Evolutionary conservation across 208 protist genomes (phyloP), one percentile per base, ranked within the genome.

Genomic region (Trypanosoma grayi): DNA sequence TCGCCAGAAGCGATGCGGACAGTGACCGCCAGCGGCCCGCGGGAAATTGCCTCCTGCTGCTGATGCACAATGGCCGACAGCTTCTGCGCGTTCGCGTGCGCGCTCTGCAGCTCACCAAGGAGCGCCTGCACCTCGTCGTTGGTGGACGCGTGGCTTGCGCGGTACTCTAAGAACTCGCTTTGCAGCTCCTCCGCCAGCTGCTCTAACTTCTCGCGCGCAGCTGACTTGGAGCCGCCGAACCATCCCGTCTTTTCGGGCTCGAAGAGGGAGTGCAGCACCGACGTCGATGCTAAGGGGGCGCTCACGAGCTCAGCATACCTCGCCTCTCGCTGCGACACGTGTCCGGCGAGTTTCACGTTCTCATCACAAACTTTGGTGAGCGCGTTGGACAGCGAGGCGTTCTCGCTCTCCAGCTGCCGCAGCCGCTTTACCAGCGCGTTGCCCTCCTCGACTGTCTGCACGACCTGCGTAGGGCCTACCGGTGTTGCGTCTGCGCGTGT

Each of bases 71-170:
- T 36, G 6, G 75, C 62, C 8, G 75, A 69, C 18, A 95, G 70
- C 57, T 76, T 69, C 48, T 81, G 73, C 10, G 75, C 70, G 57
- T 87, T 87, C 22, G 46, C 45, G 53, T 91, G 72, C 0, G 85
- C 81, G 36, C 41, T 76, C 48, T 93, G 77, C 36, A 95, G 41
- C 10, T 73, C 82, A 4, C 66, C 65, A 27, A 95, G 63, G 9
- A 95, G 70, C 2, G 73, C 75, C 58, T 85, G 73, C 20, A 95
- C 79, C 67, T 95, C 89, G 2, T 90, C 89, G 60, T 93, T 87
- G 57, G 77, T 85, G 14, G 85, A 81, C 6, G 85, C 57, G 54
- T 95, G 89, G 5, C 62, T 70, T 16, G 76, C 63, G 45, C 85
- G 79, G 74, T 92, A 95, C 34, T 73, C 74, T 18, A 87, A 54